Evolutionary conservation across 2,329 filamentous ascomycete genomes (phyloP).

Genomic region (Chrysoporthe cubensis): DNA sequence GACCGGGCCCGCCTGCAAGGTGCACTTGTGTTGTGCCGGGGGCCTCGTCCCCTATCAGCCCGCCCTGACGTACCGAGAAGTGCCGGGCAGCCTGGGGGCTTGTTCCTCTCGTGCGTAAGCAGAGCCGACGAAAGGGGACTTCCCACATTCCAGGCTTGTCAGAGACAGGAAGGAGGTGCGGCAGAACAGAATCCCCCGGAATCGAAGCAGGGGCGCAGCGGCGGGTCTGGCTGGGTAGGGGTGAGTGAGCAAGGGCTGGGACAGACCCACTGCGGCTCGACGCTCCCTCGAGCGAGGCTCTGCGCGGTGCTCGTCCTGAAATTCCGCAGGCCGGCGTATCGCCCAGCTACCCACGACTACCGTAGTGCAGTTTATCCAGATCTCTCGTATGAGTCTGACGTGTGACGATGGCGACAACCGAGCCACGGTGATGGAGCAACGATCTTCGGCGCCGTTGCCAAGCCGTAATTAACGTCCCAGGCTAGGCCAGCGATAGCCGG

Average conservation of each 20-base stretch:
- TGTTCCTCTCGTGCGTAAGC: not conserved
- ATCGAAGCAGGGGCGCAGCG: not conserved
- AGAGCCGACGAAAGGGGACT: constrained; percentile 2
- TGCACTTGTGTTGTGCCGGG: not conserved
- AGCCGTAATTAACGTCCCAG: not conserved
- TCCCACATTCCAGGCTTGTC: constrained; percentile 17
- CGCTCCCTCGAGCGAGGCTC: not conserved
- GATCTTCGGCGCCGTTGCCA: not conserved
- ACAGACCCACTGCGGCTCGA: constrained; percentile 16
- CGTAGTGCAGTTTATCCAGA: too few relatives aligned
- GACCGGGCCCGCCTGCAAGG: not conserved
- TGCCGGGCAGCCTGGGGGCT: constrained; percentile 2
- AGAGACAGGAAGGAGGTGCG: constrained; percentile 25
- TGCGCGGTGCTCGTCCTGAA: not conserved
- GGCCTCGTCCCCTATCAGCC: not conserved
- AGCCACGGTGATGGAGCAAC: not conserved
- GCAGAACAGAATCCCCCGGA: not conserved
- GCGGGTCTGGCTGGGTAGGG: constrained; percentile 15
- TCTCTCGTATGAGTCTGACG: too few relatives aligned
- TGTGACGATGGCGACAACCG: constrained; percentile 1
- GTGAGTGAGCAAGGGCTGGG: constrained; percentile 7
- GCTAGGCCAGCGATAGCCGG: constrained; percentile 5
- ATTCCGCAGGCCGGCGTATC: not conserved
- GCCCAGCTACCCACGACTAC: not conserved
- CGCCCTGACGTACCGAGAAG: not conserved